These are phyloP conservation scores for Calcarisporium arbuscula DNA, from an alignment of 2,329 filamentous ascomycete species.

Conservation along the genomic window DNA sequence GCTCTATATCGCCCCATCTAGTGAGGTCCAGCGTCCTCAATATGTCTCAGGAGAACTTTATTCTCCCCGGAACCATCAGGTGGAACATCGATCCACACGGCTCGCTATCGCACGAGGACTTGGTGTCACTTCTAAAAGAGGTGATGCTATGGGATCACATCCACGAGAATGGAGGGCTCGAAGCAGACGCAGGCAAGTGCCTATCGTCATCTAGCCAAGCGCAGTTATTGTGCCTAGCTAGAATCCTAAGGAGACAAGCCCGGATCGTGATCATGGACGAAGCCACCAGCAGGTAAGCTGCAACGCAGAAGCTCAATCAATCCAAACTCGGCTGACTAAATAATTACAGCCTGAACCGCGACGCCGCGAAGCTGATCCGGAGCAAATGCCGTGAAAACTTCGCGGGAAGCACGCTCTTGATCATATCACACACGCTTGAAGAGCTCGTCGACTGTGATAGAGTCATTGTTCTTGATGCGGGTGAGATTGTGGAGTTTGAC, in stretches of 20 bases:
- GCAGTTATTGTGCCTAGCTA: constrained; percentile 15
- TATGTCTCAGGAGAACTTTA: constrained; percentile 44
- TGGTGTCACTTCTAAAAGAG: background rate
- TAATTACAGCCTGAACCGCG: constrained; percentile 25
- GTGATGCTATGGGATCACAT: constrained; percentile 12
- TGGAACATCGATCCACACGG: constrained; percentile 30
- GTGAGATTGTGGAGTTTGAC: constrained; percentile 31
- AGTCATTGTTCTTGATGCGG: constrained; percentile 40
- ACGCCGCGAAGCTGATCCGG: constrained; percentile 31
- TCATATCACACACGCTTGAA: constrained; percentile 34
- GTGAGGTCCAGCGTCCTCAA: constrained; percentile 39
- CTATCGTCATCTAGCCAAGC: constrained; percentile 15
- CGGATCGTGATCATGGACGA: constrained; percentile 32
- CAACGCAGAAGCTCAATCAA: background rate
- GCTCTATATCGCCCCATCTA: constrained; percentile 27
- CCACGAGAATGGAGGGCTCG: constrained; percentile 10
- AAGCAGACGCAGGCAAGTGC: constrained; percentile 9
- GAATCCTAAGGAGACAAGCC: constrained; percentile 21
- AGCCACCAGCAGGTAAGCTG: constrained; percentile 18
- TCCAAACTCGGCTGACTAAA: background rate
- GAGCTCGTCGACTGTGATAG: constrained; percentile 42
- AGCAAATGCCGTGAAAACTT: constrained; percentile 28
- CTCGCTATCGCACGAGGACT: background rate
- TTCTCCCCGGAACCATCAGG: constrained; percentile 34
- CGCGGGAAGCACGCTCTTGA: constrained; percentile 42